Base-by-base conservation (phyloP, 2,329 filamentous ascomycete genomes). In the Zelopaecilomyces penicillatus region DNA sequence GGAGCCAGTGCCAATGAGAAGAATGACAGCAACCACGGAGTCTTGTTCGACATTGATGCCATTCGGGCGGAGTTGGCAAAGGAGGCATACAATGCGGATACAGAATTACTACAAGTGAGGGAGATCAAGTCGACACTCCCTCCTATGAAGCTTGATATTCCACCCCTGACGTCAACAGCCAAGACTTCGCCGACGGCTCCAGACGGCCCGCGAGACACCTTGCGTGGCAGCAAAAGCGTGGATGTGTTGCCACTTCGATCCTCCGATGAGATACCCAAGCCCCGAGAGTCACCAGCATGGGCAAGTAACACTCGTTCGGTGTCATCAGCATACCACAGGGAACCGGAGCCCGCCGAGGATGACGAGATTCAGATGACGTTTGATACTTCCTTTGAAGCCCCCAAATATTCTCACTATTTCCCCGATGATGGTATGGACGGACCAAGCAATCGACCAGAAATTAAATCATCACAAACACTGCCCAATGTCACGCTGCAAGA, bases 31-130 rank as follows among this genome's bases (percentile, higher is more conserved):
- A 81, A 78, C 54, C 69, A 70, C 36, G 77, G 78, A 31, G 84
- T 97, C 6, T 73, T 98, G 38, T 98, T 98, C 57, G 93, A 98
- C 57, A 80, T 98, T 39, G 93, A 98, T 56, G 93, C 93, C 9
- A 97, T 98, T 52, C 78, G 87, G 40, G 83, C 87, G 7, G 87
- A 94, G 57, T 70, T 98, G 31, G 87, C 87, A 29, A 79, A 78
- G 40, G 85, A 91, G 50, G 56, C 60, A 12, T 44, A 49, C n/a
- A 73, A 74, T 37, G 75, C 78, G 27, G 74, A 82, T 33, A 56
- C 64, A 42, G 65, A 69, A 36, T 65, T 75, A 44, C 54, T 82
- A 39, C 72, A 78, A 61, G 80, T 94, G 52, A 83, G 81, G 59
- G 87, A 97, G 66, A 78, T 96, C 47, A 78, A 93, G 64, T 89